phyloP scores from a whole-genome alignment of 73 alveolate genomes.

The Effrenium voratum region DNA sequence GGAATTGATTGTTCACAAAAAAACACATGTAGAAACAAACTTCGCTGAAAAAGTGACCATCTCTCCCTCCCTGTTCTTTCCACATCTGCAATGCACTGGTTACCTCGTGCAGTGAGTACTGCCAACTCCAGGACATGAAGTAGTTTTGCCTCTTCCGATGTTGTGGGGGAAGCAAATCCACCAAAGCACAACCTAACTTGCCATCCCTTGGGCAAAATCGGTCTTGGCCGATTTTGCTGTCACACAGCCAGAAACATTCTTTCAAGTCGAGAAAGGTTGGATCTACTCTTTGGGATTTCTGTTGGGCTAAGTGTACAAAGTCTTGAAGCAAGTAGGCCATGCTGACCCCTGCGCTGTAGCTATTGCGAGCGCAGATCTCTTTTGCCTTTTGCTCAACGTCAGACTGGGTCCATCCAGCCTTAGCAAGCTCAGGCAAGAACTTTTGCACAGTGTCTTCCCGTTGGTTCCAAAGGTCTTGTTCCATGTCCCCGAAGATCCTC shows the following conservation, averaged over 20 bases:
- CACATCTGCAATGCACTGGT: conserved; percentile 47
- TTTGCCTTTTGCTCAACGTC: conserved; percentile 3
- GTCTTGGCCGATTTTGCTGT: conserved; percentile 26
- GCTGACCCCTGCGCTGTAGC: conserved; percentile 50
- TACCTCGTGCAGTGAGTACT: conserved; percentile 23
- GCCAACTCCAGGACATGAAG: conserved; percentile 81
- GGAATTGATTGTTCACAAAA: conserved; percentile 55
- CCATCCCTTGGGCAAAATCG: conserved; percentile 33
- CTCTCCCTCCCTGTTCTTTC: background rate
- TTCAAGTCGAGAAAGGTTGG: conserved; percentile 64
- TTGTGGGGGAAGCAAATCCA: conserved; percentile 50
- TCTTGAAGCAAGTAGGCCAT: conserved; percentile 43
- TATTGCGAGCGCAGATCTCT: conserved; percentile 37
- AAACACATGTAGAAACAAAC: conserved; percentile 46
- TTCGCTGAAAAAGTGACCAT: background rate
- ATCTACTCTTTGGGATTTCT: conserved; percentile 14
- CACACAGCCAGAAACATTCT: conserved; percentile 22
- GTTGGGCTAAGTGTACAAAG: conserved; percentile 27
- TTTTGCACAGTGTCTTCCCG: conserved; percentile 26
- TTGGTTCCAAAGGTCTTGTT: conserved; percentile 42
- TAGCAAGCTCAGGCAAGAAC: background rate
- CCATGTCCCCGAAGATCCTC: conserved; percentile 31
- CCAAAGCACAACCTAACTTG: conserved; percentile 48
- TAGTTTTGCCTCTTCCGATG: conserved; percentile 50
- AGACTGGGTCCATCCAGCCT: background rate